phyloP scores from a whole-genome alignment of 2,329 filamentous ascomycete species.

The Calonectria leucothoes region DNA sequence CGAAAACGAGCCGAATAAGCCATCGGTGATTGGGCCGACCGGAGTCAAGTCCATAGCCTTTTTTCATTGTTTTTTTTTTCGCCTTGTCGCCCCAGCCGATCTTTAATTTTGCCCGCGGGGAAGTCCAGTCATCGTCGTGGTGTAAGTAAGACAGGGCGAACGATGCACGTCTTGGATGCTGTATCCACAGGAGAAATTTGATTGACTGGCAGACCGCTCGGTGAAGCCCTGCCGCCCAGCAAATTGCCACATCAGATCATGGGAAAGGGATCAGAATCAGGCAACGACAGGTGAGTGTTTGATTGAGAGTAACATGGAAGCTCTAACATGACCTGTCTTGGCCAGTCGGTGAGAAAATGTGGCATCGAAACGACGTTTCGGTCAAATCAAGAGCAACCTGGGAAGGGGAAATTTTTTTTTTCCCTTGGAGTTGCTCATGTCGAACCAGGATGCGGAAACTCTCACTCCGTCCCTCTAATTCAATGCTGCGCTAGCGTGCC shows the following conservation, averaged over 20 bases:
- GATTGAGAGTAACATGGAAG: conserved; percentile 24
- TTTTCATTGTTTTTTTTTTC: conserved; percentile 18
- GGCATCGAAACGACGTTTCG: conserved; percentile 13
- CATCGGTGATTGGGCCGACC: conserved; percentile 36
- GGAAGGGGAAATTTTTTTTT: not conserved
- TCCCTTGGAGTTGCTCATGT: not conserved
- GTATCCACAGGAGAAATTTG: conserved; percentile 24
- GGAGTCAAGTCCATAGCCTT: conserved; percentile 13
- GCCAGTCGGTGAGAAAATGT: conserved; percentile 25
- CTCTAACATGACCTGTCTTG: conserved; percentile 17
- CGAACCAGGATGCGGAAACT: conserved; percentile 20
- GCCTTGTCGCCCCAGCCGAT: conserved; percentile 39
- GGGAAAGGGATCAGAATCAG: conserved; percentile 30
- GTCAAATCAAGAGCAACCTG: conserved; percentile 8
- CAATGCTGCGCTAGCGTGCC: conserved; percentile 10
- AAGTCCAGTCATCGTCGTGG: conserved; percentile 10
- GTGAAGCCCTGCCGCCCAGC: conserved; percentile 20
- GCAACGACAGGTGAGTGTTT: conserved; percentile 32
- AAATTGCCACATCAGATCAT: conserved; percentile 24
- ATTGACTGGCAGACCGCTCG: conserved; percentile 31
- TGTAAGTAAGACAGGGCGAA: conserved; percentile 25
- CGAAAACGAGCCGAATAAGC: conserved; percentile 32
- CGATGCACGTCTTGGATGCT: conserved; percentile 25
- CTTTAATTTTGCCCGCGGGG: conserved; percentile 23
- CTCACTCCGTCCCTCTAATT: conserved; percentile 15